phyloP scores from a whole-genome alignment of 2,329 filamentous ascomycete genomes.

The Sarocladiaceae sp. region DNA sequence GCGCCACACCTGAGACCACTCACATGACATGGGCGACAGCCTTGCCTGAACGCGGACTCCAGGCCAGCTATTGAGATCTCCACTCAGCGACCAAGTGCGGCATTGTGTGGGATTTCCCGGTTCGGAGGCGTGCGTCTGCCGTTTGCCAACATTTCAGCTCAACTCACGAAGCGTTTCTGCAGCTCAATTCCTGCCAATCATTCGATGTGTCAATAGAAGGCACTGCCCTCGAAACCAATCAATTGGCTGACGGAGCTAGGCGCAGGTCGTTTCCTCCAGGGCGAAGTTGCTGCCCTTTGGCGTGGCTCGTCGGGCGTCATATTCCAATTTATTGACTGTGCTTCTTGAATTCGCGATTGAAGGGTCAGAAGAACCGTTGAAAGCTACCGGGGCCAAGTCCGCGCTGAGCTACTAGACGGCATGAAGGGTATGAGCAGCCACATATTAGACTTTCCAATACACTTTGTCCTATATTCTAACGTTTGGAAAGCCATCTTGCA shows the following conservation, averaged over 20 bases:
- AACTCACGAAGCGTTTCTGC: background rate
- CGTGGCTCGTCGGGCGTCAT: background rate
- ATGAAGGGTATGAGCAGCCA: conserved; percentile 31
- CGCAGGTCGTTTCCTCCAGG: background rate
- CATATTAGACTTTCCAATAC: conserved; percentile 13
- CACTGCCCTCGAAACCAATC: too few relatives aligned
- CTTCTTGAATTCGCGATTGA: background rate
- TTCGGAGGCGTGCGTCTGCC: background rate
- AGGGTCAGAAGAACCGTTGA: background rate
- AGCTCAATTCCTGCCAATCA: too few relatives aligned
- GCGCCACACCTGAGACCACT: conserved; percentile 5
- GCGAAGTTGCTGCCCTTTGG: background rate
- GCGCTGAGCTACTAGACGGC: too few relatives aligned
- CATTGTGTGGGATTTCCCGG: background rate
- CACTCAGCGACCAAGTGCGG: background rate
- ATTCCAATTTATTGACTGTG: background rate
- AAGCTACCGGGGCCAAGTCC: too few relatives aligned
- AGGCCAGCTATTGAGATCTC: background rate
- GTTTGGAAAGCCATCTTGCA: conserved; percentile 72
- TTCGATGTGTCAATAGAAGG: too few relatives aligned
- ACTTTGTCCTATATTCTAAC: background rate
- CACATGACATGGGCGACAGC: conserved; percentile 5
- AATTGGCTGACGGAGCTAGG: too few relatives aligned
- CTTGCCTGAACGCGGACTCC: conserved; percentile 7
- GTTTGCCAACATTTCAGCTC: background rate